Conservation (phyloP, 2,329 filamentous ascomycete genomes). For the Paramyrothecium roridum region DNA sequence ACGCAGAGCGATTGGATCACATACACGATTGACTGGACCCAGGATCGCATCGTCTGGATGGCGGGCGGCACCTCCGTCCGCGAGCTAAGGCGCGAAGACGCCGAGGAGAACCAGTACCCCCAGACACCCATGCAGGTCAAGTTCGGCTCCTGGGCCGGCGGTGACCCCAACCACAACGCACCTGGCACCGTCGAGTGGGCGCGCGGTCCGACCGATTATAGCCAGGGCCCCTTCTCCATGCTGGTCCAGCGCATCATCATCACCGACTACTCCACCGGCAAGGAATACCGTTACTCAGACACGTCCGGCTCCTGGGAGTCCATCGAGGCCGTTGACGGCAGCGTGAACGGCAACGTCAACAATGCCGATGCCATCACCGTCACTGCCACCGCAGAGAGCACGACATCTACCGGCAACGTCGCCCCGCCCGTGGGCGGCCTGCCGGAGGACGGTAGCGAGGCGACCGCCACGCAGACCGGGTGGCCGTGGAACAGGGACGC, state of each 20-base stretch:
- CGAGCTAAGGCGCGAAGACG: constrained; percentile 66
- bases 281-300: constrained; percentile 78
- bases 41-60: constrained; percentile 80
- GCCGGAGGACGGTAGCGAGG: constrained; percentile 50
- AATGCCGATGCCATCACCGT: constrained; percentile 48
- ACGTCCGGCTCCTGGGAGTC: constrained; percentile 75
- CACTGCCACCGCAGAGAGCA: constrained; percentile 57
- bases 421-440: constrained; percentile 70
- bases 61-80: constrained; percentile 77
- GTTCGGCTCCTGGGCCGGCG: constrained; percentile 88
- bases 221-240: constrained; percentile 82
- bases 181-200: constrained; percentile 88
- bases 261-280: constrained; percentile 91
- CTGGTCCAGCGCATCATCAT: constrained; percentile 71
- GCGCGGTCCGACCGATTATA: constrained; percentile 80
- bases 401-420: constrained; percentile 61
- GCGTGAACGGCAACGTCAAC: constrained; percentile 66
- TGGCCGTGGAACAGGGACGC: constrained; percentile 66
- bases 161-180: constrained; percentile 70
- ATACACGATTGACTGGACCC: constrained; percentile 90
- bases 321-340: constrained; percentile 77
- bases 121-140: constrained; percentile 96
- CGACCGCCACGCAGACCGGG: constrained; percentile 54
- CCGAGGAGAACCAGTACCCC: constrained; percentile 75
- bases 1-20: constrained; percentile 78